Base-by-base conservation (phyloP, 2,329 filamentous ascomycete species). In the Daldinia sp. region DNA sequence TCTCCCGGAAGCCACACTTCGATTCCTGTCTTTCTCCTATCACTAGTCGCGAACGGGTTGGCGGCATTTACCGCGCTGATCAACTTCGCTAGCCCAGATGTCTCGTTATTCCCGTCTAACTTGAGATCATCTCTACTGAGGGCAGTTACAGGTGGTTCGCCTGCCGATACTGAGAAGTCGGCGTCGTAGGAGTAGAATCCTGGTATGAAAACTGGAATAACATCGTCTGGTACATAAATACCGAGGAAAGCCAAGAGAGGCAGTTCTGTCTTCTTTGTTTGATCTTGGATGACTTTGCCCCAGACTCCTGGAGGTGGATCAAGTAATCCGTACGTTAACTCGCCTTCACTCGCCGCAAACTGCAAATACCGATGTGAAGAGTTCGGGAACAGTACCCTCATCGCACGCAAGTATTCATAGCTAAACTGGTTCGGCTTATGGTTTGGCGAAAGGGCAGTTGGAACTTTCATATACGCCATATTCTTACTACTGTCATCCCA, bases 391-490 rank as follows among this genome's bases (percentile, higher is more conserved):
- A 75, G 60, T 18, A 62, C 15, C n/a, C 61, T 48, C 63, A 76
- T 72, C 2, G 70, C 68, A 10, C 58, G 53, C 28, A 18, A 26
- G 53, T 75, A 76, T 23, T 75, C 71, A 4, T 7, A n/a, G 20
- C 48, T 59, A 28, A 72, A 72, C 18, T 76, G 74, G 20, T 74
- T 74, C 26, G 68, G 39, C 48, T 65, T 71, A 33, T 71, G 64
- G 1, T 48, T 50, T 10, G 12, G 0, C 1, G 18, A 1, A 5
- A 73, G 54, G 1, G 26, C 33, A 1, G 7, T 6, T 6, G 74
- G 74, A 1, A 73, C 50, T 37, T 65, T 74, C 75, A 77, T 76
- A 44, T 76, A 77, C 23, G 67, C 64, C 56, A 73, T 66, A 3
- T 69, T 65, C 3, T 50, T 9, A 10, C 18, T 15, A 4, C 1